Evolutionary conservation across 805 yeast species (phyloP), one percentile per base, ranked within the genome.

Genomic region (Pichia kluyveri): DNA sequence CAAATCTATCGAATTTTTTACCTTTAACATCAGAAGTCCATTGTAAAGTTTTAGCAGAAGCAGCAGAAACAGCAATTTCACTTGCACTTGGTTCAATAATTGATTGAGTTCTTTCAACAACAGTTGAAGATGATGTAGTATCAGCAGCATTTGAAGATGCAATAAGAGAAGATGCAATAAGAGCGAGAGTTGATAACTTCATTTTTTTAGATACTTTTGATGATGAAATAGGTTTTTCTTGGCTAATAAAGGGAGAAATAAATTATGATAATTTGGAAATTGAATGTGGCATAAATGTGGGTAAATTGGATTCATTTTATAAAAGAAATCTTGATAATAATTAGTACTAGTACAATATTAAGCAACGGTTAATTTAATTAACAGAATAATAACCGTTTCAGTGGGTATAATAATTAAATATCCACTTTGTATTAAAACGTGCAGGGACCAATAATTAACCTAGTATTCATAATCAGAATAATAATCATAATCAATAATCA

Each of bases 1-100:
- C 60, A 46, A 71, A 59, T 47, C 74, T 66, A 57, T 71, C 66
- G 55, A 69, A 70, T 26, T 60, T 66, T 15, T 58, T 52, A 51
- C 77, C 77, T 18, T 54, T 48, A 34, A 72, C 73, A 48, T 61
- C 54, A 15, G 70, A 60, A 30, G 69, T 63, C 43, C 54, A 49
- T 45, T 58, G 61, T 45, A 54, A 51, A 36, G 70, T 57, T 10
- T 51, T 47, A 18, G 70, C 69, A n/a, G 61, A 61, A 15, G 62
- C 58, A n/a, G 69, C 69, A 26, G 61, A 61, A 40, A 50, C 43
- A 37, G 66, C 61, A 41, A 71, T 59, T 43, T 63, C 63, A 11
- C 68, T 50, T 28, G 65, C 57, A 40, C 57, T 42, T 27, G 74
- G 74, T 41, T 50, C 54, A 49, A 59, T 44, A 18, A 66, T 58